Base-by-base conservation (phyloP, 176 grass and related monocot species). In the Secale cereale region DNA sequence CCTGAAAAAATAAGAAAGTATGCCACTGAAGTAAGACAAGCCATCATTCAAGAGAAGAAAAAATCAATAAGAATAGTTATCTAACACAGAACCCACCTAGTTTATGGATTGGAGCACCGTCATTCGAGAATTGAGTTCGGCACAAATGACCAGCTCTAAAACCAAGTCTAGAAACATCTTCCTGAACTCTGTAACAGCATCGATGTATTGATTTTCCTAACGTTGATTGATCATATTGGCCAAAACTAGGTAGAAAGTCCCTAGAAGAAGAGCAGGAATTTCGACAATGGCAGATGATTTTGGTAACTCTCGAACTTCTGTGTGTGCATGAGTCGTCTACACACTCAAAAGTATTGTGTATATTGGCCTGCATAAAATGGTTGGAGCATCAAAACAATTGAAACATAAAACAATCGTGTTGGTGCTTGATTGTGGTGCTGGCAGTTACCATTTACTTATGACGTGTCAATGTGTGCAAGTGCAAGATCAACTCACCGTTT, bases 261-360 rank as follows among this genome's bases (percentile, higher is more conserved):
- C 30, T 64, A 88, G 88, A 78, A 81, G 91, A 84, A 72, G 81
- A 92, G 62, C 96, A 94, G 70, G 80, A 74, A 79, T 68, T 89
- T 71, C 81, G 86, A 87, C 91, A 87, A 6, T 92, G 78, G 19
- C 25, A 80, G 32, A 37, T 82, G n/a, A 54, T 78, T 94, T 89
- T 83, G 72, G 77, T 28, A 85, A 77, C 62, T 23, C 87, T 85
- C 69, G 57, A 81, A 71, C 69, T 87, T 92, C 85, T 89, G 56
- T 88, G 89, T n/a, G 62, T 79, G 73, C 85, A 87, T 33, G 85
- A 85, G 57, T 86, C 86, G 82, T 88, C 83, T 43, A 83, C 70
- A 73, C 64, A 86, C 13, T 84, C 85, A 81, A 86, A 92, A 85
- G 83, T 64, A 88, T 23, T 65, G 36, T 68, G 71, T 80, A 66